Evolutionary conservation across 177 flowering plant genomes (phyloP).

Genomic region (Telopea speciosissima): DNA sequence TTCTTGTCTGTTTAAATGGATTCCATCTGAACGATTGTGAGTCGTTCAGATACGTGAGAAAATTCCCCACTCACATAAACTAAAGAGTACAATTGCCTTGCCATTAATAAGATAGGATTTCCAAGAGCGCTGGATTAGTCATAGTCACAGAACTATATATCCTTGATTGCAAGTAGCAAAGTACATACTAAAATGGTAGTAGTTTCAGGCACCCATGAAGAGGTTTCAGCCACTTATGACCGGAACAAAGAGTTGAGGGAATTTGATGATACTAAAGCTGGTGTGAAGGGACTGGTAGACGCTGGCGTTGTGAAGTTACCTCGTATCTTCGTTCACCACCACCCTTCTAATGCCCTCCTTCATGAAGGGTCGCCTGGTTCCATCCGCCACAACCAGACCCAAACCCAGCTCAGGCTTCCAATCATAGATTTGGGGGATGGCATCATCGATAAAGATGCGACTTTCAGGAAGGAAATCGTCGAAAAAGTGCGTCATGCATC

Average conservation of each 20-base stretch:
- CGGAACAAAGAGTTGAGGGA: slow-evolving; percentile 16
- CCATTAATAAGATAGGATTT: too few relatives aligned
- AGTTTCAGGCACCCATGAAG: not conserved
- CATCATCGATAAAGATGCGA: not conserved
- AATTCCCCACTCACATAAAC: too few relatives aligned
- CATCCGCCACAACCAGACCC: too few relatives aligned
- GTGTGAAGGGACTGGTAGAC: slow-evolving; percentile 29
- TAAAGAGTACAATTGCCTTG: too few relatives aligned
- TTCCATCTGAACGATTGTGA: too few relatives aligned
- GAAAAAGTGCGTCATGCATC: slow-evolving; percentile 20
- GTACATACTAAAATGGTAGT: not conserved
- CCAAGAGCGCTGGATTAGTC: too few relatives aligned
- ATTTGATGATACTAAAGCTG: slow-evolving; percentile 21
- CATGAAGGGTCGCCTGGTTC: too few relatives aligned
- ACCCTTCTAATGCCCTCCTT: not conserved
- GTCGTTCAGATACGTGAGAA: too few relatives aligned
- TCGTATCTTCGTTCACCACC: slow-evolving; percentile 12
- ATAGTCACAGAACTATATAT: too few relatives aligned
- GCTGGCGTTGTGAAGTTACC: slow-evolving; percentile 18
- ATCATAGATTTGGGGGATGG: slow-evolving; percentile 19
- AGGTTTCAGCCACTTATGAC: slow-evolving; percentile 5
- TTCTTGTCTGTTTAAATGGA: too few relatives aligned
- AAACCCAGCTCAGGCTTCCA: slow-evolving; percentile 10
- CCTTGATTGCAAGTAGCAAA: too few relatives aligned
- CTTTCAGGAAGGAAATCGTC: slow-evolving; percentile 6